These are phyloP conservation scores for Tetracladium maxilliforme DNA, from an alignment of 2,329 filamentous ascomycete species.

Conservation along the genomic window DNA sequence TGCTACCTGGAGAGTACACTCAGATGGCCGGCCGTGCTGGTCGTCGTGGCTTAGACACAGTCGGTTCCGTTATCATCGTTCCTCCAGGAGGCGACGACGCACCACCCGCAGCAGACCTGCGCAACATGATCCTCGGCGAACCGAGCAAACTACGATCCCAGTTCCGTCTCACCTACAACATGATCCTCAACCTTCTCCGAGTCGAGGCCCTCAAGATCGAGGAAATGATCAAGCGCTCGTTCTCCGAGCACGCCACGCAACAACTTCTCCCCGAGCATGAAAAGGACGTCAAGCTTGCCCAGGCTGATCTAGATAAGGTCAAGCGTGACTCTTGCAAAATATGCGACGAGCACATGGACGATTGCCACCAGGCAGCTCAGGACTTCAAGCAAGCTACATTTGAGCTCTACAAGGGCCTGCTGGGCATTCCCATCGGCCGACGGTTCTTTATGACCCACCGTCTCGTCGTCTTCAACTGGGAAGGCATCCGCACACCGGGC, in stretches of 20 bases:
- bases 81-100: constrained; percentile 70
- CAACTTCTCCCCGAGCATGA: constrained; percentile 89
- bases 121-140: constrained; percentile 91
- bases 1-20: constrained; percentile 91
- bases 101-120: constrained; percentile 67
- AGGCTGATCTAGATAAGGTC: constrained; percentile 81
- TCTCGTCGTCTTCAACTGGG: constrained; percentile 71
- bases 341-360: constrained; percentile 68
- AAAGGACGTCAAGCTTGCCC: constrained; percentile 81
- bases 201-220: constrained; percentile 97
- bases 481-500: constrained; percentile 70
- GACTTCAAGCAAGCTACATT: constrained; percentile 66
- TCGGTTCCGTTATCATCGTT: constrained; percentile 91
- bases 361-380: constrained; percentile 70
- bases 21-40: constrained; percentile 97
- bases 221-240: constrained; percentile 99
- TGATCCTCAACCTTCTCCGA: constrained; percentile 90
- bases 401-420: constrained; percentile 62
- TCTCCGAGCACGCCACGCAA: constrained; percentile 95
- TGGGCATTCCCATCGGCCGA: constrained; percentile 70
- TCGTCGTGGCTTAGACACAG: constrained; percentile 78
- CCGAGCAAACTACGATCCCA: constrained; percentile 92
- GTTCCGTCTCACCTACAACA: constrained; percentile 96
- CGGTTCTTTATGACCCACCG: constrained; percentile 64
- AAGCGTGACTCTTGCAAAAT: constrained; percentile 71